Conservation (phyloP, 345 rosid species). For the Acer campestre region DNA sequence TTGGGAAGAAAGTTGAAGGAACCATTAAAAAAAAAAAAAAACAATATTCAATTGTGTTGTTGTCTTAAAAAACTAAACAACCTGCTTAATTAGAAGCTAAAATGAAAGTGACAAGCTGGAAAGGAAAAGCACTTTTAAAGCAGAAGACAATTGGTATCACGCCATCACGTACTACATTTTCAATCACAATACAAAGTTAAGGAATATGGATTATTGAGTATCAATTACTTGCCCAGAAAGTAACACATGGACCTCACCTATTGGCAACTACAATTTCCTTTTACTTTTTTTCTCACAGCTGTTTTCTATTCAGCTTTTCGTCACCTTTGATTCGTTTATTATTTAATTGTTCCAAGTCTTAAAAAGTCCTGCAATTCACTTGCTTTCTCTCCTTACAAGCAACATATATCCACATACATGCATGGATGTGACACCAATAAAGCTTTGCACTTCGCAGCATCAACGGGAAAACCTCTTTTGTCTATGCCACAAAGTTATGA, state of each 20-base stretch:
- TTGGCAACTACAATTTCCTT: neutral
- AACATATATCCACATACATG: neutral
- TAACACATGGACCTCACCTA: neutral
- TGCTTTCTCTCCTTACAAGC: slow-evolving; percentile 6
- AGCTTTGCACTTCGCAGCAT: neutral
- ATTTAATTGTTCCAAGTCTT: neutral
- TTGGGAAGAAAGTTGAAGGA: no score
- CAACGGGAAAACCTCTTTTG: no score
- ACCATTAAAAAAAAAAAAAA: no score
- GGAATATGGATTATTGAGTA: no score
- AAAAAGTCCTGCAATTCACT: neutral
- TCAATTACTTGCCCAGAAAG: neutral
- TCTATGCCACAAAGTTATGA: no score
- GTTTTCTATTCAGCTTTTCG: neutral
- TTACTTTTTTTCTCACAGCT: slow-evolving; percentile 9
- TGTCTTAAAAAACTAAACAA: no score
- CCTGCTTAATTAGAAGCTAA: neutral
- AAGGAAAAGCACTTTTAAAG: neutral
- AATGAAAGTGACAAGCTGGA: neutral
- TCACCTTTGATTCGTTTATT: neutral
- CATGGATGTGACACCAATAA: neutral
- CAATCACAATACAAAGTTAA: no score
- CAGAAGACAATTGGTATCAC: neutral
- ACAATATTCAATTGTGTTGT: neutral
- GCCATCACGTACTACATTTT: no score